Conservation (phyloP, 1,284 basidiomycete species). For the Mycena citricolor region DNA sequence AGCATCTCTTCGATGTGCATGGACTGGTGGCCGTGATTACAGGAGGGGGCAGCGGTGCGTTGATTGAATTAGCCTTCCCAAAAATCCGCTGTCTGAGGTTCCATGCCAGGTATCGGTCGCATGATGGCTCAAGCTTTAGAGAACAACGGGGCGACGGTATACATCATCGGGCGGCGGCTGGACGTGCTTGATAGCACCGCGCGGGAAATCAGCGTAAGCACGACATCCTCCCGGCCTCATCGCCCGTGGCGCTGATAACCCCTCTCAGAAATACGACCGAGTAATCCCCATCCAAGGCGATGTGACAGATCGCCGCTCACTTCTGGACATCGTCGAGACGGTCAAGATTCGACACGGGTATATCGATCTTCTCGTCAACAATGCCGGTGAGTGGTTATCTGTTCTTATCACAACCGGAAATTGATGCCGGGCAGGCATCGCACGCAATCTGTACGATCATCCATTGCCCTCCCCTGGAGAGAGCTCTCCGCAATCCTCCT, state of each 20-base stretch:
- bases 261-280: conserved; percentile 53
- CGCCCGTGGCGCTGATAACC: conserved; percentile 6
- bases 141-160: conserved; percentile 72
- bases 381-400: conserved; percentile 45
- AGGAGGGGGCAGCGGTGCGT: conserved; percentile 67
- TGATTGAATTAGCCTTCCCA: too few species aligned
- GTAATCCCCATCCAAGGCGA: conserved; percentile 68
- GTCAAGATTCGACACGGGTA: conserved; percentile 62
- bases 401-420: neutral
- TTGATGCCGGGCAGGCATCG: conserved; percentile 40
- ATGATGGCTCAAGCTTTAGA: conserved; percentile 74
- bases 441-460: conserved; percentile 54
- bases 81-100: too few species aligned
- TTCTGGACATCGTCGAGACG: conserved; percentile 51
- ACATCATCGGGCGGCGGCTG: conserved; percentile 63
- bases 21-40: conserved; percentile 66
- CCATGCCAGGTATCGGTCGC: conserved; percentile 67
- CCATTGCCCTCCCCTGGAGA: conserved; percentile 50
- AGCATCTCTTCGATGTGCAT: conserved; percentile 54
- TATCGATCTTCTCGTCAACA: conserved; percentile 72
- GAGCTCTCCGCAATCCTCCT: conserved; percentile 31
- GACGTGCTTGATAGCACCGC: conserved; percentile 60
- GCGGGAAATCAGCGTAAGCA: conserved; percentile 40
- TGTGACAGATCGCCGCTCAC: conserved; percentile 57
- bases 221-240: neutral